These are phyloP conservation scores for Coemansia sp. DNA, from an alignment of 192 early-diverging fungal genomes.

Conservation along the genomic window DNA sequence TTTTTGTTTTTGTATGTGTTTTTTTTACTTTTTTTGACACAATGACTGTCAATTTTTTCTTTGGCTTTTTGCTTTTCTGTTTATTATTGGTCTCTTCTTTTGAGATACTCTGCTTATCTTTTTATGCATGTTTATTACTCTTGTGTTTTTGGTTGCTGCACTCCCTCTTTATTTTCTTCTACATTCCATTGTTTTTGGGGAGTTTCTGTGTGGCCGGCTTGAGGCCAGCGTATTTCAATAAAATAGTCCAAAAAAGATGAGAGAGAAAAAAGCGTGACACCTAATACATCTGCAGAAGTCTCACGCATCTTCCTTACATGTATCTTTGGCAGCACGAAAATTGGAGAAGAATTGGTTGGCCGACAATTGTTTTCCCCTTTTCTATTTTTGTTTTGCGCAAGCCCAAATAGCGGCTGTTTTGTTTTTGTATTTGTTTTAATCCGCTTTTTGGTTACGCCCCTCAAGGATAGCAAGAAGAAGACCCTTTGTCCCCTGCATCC, in stretches of 20 bases:
- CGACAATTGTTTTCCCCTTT: neutral
- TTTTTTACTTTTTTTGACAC: neutral
- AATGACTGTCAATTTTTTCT: neutral
- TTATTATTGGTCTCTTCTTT: too few relatives aligned
- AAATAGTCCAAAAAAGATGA: neutral
- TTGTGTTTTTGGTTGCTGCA: neutral
- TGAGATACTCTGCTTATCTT: too few relatives aligned
- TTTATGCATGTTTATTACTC: neutral
- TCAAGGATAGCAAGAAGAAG: neutral
- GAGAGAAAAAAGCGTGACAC: conserved; percentile 1
- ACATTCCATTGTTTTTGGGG: neutral
- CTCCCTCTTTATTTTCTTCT: neutral
- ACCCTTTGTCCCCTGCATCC: neutral
- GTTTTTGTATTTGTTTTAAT: neutral
- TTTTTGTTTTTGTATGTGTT: neutral
- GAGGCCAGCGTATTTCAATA: neutral
- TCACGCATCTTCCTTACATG: neutral
- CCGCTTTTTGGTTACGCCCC: neutral
- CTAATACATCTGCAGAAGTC: conserved; percentile 1
- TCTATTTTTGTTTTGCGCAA: neutral
- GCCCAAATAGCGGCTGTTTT: neutral
- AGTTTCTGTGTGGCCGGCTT: neutral
- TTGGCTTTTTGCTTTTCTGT: neutral
- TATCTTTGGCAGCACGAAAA: neutral
- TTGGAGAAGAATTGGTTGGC: too few relatives aligned